Evolutionary conservation across 1,284 basidiomycete species (phyloP), one percentile per base, ranked within the genome.

Genomic region (Marasmius tenuissimus): DNA sequence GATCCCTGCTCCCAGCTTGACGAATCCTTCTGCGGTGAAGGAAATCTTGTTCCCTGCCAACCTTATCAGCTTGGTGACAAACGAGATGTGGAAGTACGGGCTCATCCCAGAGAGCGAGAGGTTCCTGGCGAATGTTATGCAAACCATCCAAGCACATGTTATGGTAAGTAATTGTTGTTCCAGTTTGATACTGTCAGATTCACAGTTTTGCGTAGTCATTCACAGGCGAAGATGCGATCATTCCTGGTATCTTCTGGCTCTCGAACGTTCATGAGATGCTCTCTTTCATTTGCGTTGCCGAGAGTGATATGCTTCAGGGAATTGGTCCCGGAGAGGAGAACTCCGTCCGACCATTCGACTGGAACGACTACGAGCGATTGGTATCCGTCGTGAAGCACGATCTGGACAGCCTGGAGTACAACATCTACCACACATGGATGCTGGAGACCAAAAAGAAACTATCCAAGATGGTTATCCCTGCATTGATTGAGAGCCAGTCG

Each of bases 21-120:
- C 92, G 61, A 97, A 94, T 71, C 94, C 96, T 1, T 94, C 96
- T 18, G 89, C 91, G 35, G 91, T 96, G 65, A 99, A 98, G 78
- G 97, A 99, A 76, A 96, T 99, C 59, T 83, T 99, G 48, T 99
- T 99, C 91, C 97, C 97, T 4, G 97, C 97, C n/a, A 98, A 99
- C 75, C 86, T 99, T 63, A 99, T 99, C 77, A 95, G 93, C 70
- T 81, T 99, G 56, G 92, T 98, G 63, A 97, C 96, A 20, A 99
- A 99, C 76, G 97, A 99, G 78, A 99, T 99, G 97, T 99, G 97
- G 97, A 98, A 98, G 79, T 95, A 98, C 71, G 96, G 96, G 34
- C 87, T 99, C 70, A 98, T 99, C 68, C 85, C 90, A 33, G 97
- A 99, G 76, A 97, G 95, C 76, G 97, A 99, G 75, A 85, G 96